These are phyloP conservation scores for Hymenoscyphus infarciens DNA, from an alignment of 2,329 filamentous ascomycete species.

Conservation along the genomic window DNA sequence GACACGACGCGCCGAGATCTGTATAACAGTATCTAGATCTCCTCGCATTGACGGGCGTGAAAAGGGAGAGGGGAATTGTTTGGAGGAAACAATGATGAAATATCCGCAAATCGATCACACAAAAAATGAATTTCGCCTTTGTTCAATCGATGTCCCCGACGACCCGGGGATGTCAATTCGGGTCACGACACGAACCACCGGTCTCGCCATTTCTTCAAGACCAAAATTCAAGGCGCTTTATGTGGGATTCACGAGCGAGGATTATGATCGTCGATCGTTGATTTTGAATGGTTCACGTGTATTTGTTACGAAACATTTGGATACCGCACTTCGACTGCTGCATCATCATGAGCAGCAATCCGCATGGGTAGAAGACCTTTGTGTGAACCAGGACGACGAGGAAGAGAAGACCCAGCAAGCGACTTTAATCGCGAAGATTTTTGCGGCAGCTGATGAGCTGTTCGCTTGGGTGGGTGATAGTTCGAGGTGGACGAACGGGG, in stretches of 20 bases:
- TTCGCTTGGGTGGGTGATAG: slow-evolving; percentile 15
- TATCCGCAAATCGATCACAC: slow-evolving; percentile 10
- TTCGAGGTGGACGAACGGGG: slow-evolving; percentile 6
- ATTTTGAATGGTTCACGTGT: slow-evolving; percentile 11
- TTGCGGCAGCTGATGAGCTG: slow-evolving; percentile 5
- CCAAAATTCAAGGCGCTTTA: slow-evolving; percentile 9
- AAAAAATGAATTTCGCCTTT: slow-evolving; percentile 10
- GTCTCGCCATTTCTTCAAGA: slow-evolving; percentile 1
- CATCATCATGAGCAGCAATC: slow-evolving; percentile 6
- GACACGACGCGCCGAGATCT: neutral
- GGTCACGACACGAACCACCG: slow-evolving; percentile 4
- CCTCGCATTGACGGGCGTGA: neutral
- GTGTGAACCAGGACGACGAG: slow-evolving; percentile 18
- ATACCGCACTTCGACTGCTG: slow-evolving; percentile 13
- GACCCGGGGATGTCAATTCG: slow-evolving; percentile 13
- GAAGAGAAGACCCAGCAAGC: slow-evolving; percentile 14
- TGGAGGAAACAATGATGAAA: slow-evolving; percentile 2
- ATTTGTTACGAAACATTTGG: slow-evolving; percentile 15
- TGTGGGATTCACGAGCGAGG: neutral
- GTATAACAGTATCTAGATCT: neutral
- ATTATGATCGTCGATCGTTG: slow-evolving; percentile 7
- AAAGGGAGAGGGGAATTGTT: neutral
- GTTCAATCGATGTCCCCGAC: slow-evolving; percentile 9
- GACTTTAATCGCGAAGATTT: slow-evolving; percentile 12
- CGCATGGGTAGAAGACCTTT: slow-evolving; percentile 18